Base-by-base conservation (phyloP, 1,139 yeast species). In the Sugiyamaella xylanicola region DNA sequence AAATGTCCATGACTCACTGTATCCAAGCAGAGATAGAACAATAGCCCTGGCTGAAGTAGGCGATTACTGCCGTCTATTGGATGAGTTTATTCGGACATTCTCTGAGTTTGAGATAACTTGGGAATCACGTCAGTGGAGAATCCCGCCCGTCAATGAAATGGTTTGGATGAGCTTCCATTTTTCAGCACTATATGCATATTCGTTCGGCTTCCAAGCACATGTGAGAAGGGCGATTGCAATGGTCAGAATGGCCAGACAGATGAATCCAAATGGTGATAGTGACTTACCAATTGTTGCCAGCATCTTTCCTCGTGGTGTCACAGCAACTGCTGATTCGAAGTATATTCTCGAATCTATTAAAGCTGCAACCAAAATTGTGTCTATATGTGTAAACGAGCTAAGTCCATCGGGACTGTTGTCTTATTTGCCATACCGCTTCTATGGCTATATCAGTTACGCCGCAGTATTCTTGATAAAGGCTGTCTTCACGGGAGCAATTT, bases 201-300 rank as follows among this genome's bases (percentile, higher is more conserved):
- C 61, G 9, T 63, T 63, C 53, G 66, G 63, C 2, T 63, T 63
- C 48, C 65, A 63, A 47, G 62, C 64, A 2, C 66, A 63, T 46
- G 42, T 63, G 11, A 58, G 57, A 19, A 55, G 66, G 11, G 58
- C 57, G 15, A 61, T 59, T 9, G 51, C 56, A 11, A 41, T 41
- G 40, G 22, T 51, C 16, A 32, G 51, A n/a, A 17, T 51, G 27
- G 45, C 54, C 25, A 51, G 47, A 46, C 53, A 22, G 45, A 59
- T 29, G 55, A 49, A n/a, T 43, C 55, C 29, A n/a, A 48, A 37
- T 27, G 42, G 51, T 20, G 48, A 48, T 13, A 46, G 39, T 21
- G 19, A 49, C 25, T 29, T 48, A 46, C 36, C 51, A 19, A 41
- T 41, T 40, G 41, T 49, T 48, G 44, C 41, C 5, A 51, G 43